Evolutionary conservation across 257 asterid species (phyloP), one percentile per base, ranked within the genome.

Genomic region (Nicotiana otophora): DNA sequence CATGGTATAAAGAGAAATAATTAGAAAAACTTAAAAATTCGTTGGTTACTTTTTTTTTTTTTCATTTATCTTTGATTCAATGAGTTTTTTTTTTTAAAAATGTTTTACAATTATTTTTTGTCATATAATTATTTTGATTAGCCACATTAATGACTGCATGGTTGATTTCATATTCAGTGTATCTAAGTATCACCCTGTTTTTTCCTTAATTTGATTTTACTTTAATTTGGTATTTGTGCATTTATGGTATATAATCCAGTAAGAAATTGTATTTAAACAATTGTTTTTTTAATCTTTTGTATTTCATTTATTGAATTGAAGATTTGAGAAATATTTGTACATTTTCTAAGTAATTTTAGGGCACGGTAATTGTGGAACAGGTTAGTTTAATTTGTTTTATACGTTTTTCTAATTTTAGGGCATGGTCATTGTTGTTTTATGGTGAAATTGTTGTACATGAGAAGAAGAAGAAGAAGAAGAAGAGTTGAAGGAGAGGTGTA

Each of bases 401-500:
- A 15, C 26, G 7, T 5, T 74, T 74, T 48, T 61, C 8, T 39
- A 39, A 39, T 39, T 39, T 39, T 51, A 51, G 57, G 57, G 57
- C 14, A 51, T 51, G 57, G 17, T 51, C 57, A 51, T 51, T 81
- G 34, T 36, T 76, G 42, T 55, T 10, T 83, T 54, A 65, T 70
- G 31, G 23, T 77, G 78, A 83, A 77, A 61, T 77, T 74, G 83
- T 61, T 74, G 83, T 61, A 51, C 23, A 16, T 64, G 84, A 89
- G 81, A 87, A 85, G 85, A 83, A 81, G 83, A 39, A 89, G 81
- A 39, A 89, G 81, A 83, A 89, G 81, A 87, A 84, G 84, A 83
- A 81, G 83, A 57, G 69, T 86, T 83, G 75, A 85, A 83, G 87
- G 67, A 81, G 81, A 86, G 83, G 84, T 81, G 15, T 7, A 36